These are phyloP conservation scores for Penicillium taxi DNA, from an alignment of 495 filamentous ascomycete species.

Conservation along the genomic window DNA sequence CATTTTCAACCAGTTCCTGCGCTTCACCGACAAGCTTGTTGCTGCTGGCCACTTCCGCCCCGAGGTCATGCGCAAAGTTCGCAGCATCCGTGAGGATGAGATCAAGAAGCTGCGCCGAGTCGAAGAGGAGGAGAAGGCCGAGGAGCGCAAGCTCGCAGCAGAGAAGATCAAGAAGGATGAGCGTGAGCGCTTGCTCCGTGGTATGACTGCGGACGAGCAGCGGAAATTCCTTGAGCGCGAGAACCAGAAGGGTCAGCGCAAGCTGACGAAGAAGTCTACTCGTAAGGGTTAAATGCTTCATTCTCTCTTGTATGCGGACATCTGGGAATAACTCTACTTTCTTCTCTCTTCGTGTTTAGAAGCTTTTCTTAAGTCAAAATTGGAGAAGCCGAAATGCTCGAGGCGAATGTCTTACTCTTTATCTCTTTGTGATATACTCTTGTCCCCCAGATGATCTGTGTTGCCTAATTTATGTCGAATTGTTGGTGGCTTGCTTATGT, in stretches of 20 bases:
- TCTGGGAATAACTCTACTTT: conserved; percentile 12
- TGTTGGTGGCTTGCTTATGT: conserved; percentile 4
- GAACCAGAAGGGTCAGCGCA: conserved; percentile 71
- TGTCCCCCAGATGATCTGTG: conserved; percentile 19
- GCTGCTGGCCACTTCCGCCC: conserved; percentile 72
- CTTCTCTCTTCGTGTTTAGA: conserved; percentile 7
- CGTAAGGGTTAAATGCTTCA: conserved; percentile 33
- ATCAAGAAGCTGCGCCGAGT: conserved; percentile 69
- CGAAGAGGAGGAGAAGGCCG: conserved; percentile 88
- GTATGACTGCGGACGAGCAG: conserved; percentile 87
- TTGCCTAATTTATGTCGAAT: conserved; percentile 9
- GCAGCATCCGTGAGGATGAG: conserved; percentile 70
- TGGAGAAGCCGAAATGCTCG: not conserved
- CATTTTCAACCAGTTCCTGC: conserved; percentile 76
- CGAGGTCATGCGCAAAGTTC: conserved; percentile 80
- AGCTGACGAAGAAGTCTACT: conserved; percentile 61
- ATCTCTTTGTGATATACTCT: conserved; percentile 21
- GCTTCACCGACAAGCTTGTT: conserved; percentile 73
- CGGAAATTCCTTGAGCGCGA: conserved; percentile 92
- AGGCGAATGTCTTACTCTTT: conserved; percentile 19
- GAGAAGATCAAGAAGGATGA: conserved; percentile 90
- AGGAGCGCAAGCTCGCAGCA: conserved; percentile 68
- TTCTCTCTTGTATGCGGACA: not conserved
- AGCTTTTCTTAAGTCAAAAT: not conserved
- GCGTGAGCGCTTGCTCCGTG: conserved; percentile 73